Evolutionary conservation across 768 basidiomycete species (phyloP), one percentile per base, ranked within the genome.

Genomic region (Suillus lakei): DNA sequence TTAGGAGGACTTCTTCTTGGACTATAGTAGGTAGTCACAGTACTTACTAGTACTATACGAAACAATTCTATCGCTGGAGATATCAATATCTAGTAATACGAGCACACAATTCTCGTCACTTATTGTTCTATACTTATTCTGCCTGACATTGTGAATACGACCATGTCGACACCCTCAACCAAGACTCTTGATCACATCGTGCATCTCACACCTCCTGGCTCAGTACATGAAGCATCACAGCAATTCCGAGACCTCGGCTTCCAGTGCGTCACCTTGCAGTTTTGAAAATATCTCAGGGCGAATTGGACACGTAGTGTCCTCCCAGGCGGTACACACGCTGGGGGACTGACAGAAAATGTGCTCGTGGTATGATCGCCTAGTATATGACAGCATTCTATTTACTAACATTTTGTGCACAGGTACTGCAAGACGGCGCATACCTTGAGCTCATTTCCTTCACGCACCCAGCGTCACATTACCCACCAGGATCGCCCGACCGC

Each of bases 381-480:
- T 32, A 50, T 16, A 12, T 10, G 21, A 6, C 30, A 23, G 8
- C n/a, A 23, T 30, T 18, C 16, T 21, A 32, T 12, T 16, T 36
- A 55, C 62, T 44, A 16, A 63, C 60, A 18, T 32, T 63, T 43
- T 21, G 21, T 23, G 39, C 16, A 62, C 67, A 88, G 86, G 72
- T 88, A 50, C 74, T 91, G 28, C 73, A 74, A 34, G 89, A 90
- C 64, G 85, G 85, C 16, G 78, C 79, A 18, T 92, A 92, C 72
- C 78, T 92, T 54, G 91, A 92, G 71, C 83, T 92, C 38, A 85
- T 92, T 69, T 82, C 85, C 21, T 92, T 92, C 78, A 85, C 82
- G 1, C 82, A 87, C 61, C 84, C 87, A 1, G 73, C 76, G 12
- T 81, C 84, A 0, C 74, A 84, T 68, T 90, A 89, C 66, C 87